Conservation (phyloP, 306 rosid genomes). For the Cicer judaicum region DNA sequence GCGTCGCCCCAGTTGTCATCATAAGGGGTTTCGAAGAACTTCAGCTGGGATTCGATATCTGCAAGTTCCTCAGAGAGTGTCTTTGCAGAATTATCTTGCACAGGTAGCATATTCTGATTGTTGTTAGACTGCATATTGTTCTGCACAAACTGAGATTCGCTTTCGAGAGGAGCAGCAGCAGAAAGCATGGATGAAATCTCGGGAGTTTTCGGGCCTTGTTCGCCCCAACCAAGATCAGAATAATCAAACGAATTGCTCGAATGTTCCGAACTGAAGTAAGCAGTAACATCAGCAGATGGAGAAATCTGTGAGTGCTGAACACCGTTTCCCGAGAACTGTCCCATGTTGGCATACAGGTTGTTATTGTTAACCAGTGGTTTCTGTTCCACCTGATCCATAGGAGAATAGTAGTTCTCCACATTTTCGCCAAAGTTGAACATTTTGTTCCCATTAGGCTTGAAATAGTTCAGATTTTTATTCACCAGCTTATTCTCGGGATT, state of each 20-base stretch:
- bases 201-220: constrained; percentile 75
- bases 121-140: constrained; percentile 54
- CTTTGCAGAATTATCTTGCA: constrained; percentile 51
- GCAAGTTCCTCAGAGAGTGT: constrained; percentile 79
- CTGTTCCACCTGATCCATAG: constrained; percentile 68
- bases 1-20: constrained; percentile 71
- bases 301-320: constrained; percentile 45
- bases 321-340: constrained; percentile 49
- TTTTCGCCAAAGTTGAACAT: constrained; percentile 47
- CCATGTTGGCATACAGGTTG: constrained; percentile 57
- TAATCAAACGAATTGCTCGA: constrained; percentile 80
- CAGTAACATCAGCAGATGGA: constrained; percentile 47
- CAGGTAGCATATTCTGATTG: constrained; percentile 45
- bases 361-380: constrained; percentile 57
- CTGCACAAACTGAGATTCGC: constrained; percentile 54
- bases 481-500: constrained; percentile 48
- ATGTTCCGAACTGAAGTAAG: constrained; percentile 74
- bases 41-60: constrained; percentile 74
- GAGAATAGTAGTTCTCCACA: constrained; percentile 52
- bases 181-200: constrained; percentile 84
- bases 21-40: constrained; percentile 66
- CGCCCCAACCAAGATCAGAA: constrained; percentile 78
- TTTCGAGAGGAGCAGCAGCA: constrained; percentile 57
- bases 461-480: constrained; percentile 49
- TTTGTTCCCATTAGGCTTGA: constrained; percentile 55